Evolutionary conservation across 768 basidiomycete species (phyloP).

Genomic region (Leccinum subgranulosum): DNA sequence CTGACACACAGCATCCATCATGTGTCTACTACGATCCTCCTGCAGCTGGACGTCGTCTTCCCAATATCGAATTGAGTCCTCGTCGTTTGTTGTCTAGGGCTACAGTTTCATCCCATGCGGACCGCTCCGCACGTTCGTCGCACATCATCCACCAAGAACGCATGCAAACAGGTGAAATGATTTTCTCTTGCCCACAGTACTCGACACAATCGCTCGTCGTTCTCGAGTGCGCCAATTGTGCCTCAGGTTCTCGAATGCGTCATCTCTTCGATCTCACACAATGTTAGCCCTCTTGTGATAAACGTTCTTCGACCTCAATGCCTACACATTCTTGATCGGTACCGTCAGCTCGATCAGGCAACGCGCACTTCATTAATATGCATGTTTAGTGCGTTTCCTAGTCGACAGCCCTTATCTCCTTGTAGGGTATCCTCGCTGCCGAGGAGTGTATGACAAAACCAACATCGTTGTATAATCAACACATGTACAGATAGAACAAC

Average conservation of each 20-base stretch:
- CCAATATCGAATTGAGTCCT: not conserved
- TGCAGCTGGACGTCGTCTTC: not conserved
- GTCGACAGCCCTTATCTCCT: not conserved
- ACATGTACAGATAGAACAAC: not conserved
- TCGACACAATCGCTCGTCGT: not conserved
- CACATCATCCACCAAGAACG: not conserved
- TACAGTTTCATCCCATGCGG: not conserved
- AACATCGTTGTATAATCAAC: conserved; percentile 1
- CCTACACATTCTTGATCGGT: conserved; percentile 4
- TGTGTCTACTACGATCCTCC: not conserved
- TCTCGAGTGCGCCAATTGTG: conserved; percentile 3
- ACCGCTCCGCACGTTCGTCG: not conserved
- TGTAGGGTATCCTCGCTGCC: not conserved
- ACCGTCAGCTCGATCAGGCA: not conserved
- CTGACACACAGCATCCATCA: not conserved
- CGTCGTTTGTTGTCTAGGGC: conserved; percentile 2
- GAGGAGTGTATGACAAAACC: not conserved
- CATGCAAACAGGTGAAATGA: not conserved
- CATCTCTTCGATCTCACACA: not conserved
- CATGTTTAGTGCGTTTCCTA: not conserved
- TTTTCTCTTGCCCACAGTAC: not conserved
- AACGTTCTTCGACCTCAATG: conserved; percentile 4
- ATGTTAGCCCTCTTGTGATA: not conserved
- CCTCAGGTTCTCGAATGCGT: not conserved
- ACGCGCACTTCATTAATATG: not conserved